Evolutionary conservation across 1,284 basidiomycete genomes (phyloP).

Genomic region (Marasmius fiardii): DNA sequence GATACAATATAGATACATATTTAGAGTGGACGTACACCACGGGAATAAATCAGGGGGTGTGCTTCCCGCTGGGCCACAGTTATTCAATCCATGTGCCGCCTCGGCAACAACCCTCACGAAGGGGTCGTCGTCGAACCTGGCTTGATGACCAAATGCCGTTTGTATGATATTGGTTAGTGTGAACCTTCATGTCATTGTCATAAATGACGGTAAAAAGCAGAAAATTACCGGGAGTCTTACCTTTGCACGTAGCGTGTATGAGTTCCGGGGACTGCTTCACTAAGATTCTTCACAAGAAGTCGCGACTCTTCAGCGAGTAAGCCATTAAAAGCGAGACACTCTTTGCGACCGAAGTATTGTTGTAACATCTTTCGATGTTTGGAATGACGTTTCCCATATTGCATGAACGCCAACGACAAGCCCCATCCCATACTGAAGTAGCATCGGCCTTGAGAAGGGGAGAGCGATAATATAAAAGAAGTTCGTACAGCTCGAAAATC

Average conservation of each 20-base stretch:
- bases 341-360: constrained; percentile 13
- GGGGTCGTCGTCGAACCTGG: no score
- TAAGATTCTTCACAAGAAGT: constrained; percentile 16
- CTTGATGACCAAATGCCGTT: constrained; percentile 21
- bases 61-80: constrained; percentile 17
- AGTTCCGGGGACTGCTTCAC: constrained; percentile 1
- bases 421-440: neutral
- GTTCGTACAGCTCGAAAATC: constrained; percentile 16
- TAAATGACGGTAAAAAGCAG: neutral
- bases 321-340: constrained; percentile 14
- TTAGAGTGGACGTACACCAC: constrained; percentile 10
- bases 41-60: constrained; percentile 21
- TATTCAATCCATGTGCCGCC: constrained; percentile 8
- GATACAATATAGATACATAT: neutral
- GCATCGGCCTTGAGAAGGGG: neutral
- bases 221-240: no score
- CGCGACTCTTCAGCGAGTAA: constrained; percentile 16
- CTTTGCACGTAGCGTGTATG: constrained; percentile 12
- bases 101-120: constrained; percentile 16
- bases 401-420: neutral
- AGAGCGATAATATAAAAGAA: neutral
- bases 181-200: constrained; percentile 15
- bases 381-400: constrained; percentile 8
- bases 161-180: constrained; percentile 19
- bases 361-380: constrained; percentile 20